Conservation (phyloP, 257 asterid species). For the Solanum pinnatisectum region DNA sequence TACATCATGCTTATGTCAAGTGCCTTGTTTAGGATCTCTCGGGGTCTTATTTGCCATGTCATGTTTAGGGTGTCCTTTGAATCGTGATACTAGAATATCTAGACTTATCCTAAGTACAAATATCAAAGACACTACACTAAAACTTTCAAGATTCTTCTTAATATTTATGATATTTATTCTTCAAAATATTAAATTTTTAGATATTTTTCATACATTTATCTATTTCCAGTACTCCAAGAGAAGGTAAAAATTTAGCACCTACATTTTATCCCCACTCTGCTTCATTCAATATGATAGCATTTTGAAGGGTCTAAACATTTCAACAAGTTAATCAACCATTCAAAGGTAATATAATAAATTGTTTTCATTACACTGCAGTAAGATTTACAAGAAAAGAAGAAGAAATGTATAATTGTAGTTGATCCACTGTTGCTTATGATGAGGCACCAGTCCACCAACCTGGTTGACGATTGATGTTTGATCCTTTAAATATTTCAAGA, state of each 20-base stretch:
- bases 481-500: background rate
- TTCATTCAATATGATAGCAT: background rate
- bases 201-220: background rate
- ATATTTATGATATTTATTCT: background rate
- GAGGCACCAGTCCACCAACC: background rate
- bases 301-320: background rate
- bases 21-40: background rate
- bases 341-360: background rate
- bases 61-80: background rate
- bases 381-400: background rate
- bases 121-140: background rate
- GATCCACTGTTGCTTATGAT: background rate
- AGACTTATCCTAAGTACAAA: background rate
- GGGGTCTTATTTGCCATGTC: background rate
- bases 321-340: background rate
- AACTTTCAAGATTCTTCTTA: background rate
- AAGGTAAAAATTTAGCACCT: background rate
- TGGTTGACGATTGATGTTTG: background rate
- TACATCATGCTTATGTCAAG: background rate
- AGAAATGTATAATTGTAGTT: background rate
- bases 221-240: background rate
- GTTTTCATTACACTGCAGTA: background rate
- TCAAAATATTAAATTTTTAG: background rate
- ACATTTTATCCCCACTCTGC: background rate
- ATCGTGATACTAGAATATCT: background rate